Conservation (phyloP, 345 rosid species). For the Iberis pinnata region DNA sequence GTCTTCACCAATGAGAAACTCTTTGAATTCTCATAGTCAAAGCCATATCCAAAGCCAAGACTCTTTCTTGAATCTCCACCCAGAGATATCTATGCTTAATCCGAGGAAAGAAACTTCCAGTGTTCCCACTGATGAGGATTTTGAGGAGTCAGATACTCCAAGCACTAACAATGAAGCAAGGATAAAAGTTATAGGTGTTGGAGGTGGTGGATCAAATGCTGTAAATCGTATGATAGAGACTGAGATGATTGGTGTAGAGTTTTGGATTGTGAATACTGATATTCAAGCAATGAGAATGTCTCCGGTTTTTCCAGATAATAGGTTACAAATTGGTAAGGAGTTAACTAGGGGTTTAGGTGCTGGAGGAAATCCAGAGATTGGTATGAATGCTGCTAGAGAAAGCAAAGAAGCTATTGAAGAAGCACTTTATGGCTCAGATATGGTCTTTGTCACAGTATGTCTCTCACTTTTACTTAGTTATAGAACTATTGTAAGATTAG, state of each 20-base stretch:
- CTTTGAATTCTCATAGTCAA: constrained; percentile 28
- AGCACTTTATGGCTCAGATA: constrained; percentile 75
- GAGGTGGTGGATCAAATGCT: constrained; percentile 97
- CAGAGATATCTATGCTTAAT: constrained; percentile 67
- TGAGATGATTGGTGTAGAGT: constrained; percentile 83
- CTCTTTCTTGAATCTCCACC: constrained; percentile 70
- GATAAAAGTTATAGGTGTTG: constrained; percentile 90
- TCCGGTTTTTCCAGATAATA: constrained; percentile 64
- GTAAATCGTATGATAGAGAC: constrained; percentile 94
- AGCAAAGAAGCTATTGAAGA: constrained; percentile 75
- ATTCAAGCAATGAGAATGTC: constrained; percentile 86
- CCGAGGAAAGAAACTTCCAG: constrained; percentile 47
- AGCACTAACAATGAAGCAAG: constrained; percentile 59
- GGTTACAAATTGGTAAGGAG: constrained; percentile 83
- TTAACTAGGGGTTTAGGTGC: constrained; percentile 94
- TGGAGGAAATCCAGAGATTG: constrained; percentile 90
- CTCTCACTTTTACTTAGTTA: constrained; percentile 5
- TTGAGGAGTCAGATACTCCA: constrained; percentile 35
- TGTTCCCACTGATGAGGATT: constrained; percentile 41
- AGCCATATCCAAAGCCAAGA: constrained; percentile 52
- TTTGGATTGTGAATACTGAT: constrained; percentile 93
- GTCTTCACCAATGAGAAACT: constrained; percentile 33
- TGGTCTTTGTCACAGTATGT: constrained; percentile 93
- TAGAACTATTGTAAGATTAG: neutral
- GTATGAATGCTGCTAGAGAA: constrained; percentile 86